These are phyloP conservation scores for Grammothele lineata DNA, from an alignment of 768 basidiomycete genomes.

Conservation along the genomic window DNA sequence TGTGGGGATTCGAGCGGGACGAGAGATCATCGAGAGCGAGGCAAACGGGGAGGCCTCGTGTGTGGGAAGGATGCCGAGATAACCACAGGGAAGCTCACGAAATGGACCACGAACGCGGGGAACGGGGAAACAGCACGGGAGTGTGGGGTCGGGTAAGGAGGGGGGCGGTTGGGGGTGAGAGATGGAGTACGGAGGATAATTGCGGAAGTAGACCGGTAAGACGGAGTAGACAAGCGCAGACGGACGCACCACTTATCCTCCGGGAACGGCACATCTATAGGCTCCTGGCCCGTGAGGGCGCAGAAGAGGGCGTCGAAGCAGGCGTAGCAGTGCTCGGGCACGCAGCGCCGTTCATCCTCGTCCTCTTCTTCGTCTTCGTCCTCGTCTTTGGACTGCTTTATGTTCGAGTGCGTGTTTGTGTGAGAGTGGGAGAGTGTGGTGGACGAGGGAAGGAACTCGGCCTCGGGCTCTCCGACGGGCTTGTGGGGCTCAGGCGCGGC, in stretches of 20 bases:
- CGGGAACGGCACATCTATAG: conserved; percentile 58
- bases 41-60: not conserved
- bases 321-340: conserved; percentile 72
- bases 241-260: conserved; percentile 76
- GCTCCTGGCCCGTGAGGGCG: conserved; percentile 54
- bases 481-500: conserved; percentile 46
- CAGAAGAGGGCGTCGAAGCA: conserved; percentile 82
- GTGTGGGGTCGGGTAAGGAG: not conserved
- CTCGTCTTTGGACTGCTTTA: no score
- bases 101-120: no score
- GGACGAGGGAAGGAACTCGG: no score
- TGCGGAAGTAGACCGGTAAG: no score
- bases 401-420: no score
- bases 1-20: no score
- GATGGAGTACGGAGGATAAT: no score
- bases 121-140: not conserved
- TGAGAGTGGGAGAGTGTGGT: no score
- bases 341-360: conserved; percentile 49
- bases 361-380: no score
- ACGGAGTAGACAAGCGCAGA: no score
- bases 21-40: not conserved
- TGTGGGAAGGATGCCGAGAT: not conserved
- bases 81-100: not conserved
- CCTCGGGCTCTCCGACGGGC: conserved; percentile 32
- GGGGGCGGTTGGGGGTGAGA: no score